Evolutionary conservation across 371 early-diverging fungal genomes (phyloP).

Genomic region (Furculomyces boomerangus): DNA sequence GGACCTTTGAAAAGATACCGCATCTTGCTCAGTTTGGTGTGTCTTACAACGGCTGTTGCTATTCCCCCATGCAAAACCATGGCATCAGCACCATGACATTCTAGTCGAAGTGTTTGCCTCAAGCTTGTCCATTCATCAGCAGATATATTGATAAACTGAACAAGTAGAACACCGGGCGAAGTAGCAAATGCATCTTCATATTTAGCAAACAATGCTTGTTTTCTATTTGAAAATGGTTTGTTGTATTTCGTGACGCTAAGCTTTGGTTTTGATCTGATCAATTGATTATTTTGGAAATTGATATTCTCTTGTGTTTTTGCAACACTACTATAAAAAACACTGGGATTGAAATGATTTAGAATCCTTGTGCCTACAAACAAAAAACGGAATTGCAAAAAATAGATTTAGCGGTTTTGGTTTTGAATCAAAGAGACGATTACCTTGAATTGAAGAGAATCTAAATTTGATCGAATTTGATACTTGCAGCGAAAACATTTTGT

Average conservation of each 20-base stretch:
- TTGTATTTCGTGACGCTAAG: constrained; percentile 13
- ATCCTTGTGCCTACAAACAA: too few species aligned
- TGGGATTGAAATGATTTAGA: too few species aligned
- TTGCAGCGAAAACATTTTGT: too few species aligned
- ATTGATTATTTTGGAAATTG: too few species aligned
- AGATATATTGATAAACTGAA: constrained; percentile 18
- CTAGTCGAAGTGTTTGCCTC: constrained; percentile 10
- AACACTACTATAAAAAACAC: too few species aligned
- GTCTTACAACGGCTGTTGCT: constrained; percentile 15
- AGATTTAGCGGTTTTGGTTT: too few species aligned
- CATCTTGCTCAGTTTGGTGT: constrained; percentile 12
- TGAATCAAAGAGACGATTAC: too few species aligned
- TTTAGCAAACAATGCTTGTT: constrained; percentile 15
- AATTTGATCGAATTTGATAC: too few species aligned
- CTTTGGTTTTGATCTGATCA: neutral
- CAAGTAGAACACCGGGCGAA: constrained; percentile 9
- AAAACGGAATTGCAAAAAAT: too few species aligned
- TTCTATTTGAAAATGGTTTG: constrained; percentile 20
- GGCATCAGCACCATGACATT: constrained; percentile 8
- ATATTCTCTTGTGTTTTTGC: neutral
- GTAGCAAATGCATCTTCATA: constrained; percentile 12
- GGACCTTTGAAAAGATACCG: constrained; percentile 13
- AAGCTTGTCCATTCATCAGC: constrained; percentile 13
- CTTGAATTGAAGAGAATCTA: too few species aligned
- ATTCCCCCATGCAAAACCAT: constrained; percentile 18